Percentiles rank a stretch among this genome's conserved stretches.
Evolutionary conservation across 768 basidiomycete species (phyloP).

Genomic region (Leccinum subtestaceum): DNA sequence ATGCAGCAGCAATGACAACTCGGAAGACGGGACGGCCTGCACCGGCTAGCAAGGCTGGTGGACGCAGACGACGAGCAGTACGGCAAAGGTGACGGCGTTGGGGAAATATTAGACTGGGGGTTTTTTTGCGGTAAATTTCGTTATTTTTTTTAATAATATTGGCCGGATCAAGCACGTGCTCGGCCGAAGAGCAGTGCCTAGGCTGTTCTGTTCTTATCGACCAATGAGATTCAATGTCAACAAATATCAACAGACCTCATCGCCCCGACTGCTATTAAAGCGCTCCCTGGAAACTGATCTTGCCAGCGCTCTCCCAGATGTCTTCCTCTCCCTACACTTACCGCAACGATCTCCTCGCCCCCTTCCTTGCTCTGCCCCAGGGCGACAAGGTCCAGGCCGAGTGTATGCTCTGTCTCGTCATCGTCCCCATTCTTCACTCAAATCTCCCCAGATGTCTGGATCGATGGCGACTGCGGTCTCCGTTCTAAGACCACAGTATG

Average conservation of each 20-base stretch:
- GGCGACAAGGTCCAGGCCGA: constrained; percentile 94
- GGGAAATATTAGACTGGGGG: constrained; percentile 16
- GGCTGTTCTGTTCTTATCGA: constrained; percentile 22
- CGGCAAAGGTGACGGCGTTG: constrained; percentile 38
- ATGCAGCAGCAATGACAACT: constrained; percentile 35
- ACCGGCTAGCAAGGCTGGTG: constrained; percentile 54
- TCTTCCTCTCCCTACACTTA: constrained; percentile 42
- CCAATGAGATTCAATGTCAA: constrained; percentile 30
- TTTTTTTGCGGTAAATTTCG: background rate
- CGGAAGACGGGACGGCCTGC: constrained; percentile 27
- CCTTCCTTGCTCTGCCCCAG: constrained; percentile 86
- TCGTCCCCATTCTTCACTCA: constrained; percentile 5
- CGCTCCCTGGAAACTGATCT: background rate
- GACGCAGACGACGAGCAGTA: constrained; percentile 59
- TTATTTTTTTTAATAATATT: background rate
- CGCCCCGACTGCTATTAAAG: constrained; percentile 24
- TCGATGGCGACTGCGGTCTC: constrained; percentile 91
- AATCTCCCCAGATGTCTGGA: constrained; percentile 80
- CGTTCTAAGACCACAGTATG: constrained; percentile 94
- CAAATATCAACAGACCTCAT: constrained; percentile 23
- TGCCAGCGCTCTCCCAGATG: constrained; percentile 13
- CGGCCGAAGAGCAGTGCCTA: constrained; percentile 5
- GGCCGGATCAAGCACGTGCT: constrained; percentile 2
- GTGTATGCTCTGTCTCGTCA: constrained; percentile 46
- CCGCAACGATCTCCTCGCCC: constrained; percentile 83